Evolutionary conservation across 306 rosid species (phyloP), one percentile per base, ranked within the genome.

Genomic region (Comarum palustre): DNA sequence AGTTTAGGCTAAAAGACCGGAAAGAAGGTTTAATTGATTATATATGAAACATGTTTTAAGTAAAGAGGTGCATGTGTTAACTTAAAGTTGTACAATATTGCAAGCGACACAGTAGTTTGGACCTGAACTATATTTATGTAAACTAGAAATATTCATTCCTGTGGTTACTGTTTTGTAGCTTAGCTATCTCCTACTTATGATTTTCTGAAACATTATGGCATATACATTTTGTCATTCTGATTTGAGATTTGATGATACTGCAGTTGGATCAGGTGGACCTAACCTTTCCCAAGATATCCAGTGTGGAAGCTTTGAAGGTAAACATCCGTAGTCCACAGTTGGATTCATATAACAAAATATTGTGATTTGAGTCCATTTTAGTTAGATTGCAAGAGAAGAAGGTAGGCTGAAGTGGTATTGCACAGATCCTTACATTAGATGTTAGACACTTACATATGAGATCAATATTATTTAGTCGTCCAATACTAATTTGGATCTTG

Each of bases 251-350:
- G 71, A 42, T 66, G 25, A 25, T 79, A 43, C 42, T 88, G 77
- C 89, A 82, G 96, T 68, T 73, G 83, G 85, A 90, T 80, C 87
- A 81, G 79, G 85, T 78, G 62, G 92, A 93, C 82, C 34, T 74
- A 78, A 72, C 86, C 24, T 84, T 83, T 84, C 92, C 89, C 66
- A 81, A 78, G 80, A 84, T 78, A 73, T 58, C 80, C 19, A 70
- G 80, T 39, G 75, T 77, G 71, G 96, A 84, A 71, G 78, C 75
- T 69, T 55, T 86, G 66, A 84, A 88, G 91, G 96, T 91, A 74
- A 68, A 69, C 38, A 47, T 71, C n/a, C n/a, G n/a, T n/a, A n/a
- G n/a, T n/a, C n/a, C n/a, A n/a, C n/a, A n/a, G n/a, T n/a, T n/a
- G n/a, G n/a, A n/a, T n/a, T n/a, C n/a, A 54, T 19, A 48, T 61